phyloP scores from a whole-genome alignment of 345 rosid species.

The Arabidopsis arenosa region DNA sequence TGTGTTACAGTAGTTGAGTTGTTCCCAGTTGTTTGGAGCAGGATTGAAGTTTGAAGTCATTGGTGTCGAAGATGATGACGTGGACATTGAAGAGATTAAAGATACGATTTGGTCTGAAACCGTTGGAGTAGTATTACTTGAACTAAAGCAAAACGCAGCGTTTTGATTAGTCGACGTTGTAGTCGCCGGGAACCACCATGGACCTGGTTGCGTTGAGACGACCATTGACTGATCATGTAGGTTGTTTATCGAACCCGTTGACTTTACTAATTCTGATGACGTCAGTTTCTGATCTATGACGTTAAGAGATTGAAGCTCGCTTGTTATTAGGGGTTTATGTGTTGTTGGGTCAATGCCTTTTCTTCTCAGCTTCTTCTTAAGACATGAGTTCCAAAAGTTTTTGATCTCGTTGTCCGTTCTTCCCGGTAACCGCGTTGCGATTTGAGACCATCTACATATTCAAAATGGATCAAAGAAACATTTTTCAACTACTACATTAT shows the following conservation, averaged over 20 bases:
- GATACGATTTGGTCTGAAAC: conserved; percentile 48
- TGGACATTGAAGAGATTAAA: conserved; percentile 47
- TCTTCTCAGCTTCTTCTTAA: conserved; percentile 72
- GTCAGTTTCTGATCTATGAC: conserved; percentile 50
- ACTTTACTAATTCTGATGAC: conserved; percentile 40
- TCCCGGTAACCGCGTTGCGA: conserved; percentile 65
- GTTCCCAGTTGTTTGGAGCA: conserved; percentile 57
- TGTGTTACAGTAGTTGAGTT: conserved; percentile 41
- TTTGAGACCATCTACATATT: conserved; percentile 67
- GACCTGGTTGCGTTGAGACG: conserved; percentile 39
- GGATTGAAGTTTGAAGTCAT: conserved; percentile 57
- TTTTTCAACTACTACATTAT: background rate
- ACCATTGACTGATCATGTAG: conserved; percentile 44
- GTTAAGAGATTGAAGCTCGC: conserved; percentile 53
- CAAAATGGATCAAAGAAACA: background rate
- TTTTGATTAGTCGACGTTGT: conserved; percentile 40
- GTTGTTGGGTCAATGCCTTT: conserved; percentile 49
- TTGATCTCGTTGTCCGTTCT: conserved; percentile 74
- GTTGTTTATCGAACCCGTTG: conserved; percentile 44
- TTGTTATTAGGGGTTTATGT: conserved; percentile 50
- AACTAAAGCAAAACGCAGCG: conserved; percentile 52
- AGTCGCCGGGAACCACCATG: conserved; percentile 31
- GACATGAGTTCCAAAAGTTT: conserved; percentile 69
- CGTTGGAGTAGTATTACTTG: conserved; percentile 39
- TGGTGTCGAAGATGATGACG: conserved; percentile 54